A percentile compares a stretch with the other conserved stretches of the same genome.
These are phyloP conservation scores for Lasiosphaeria ovina DNA, from an alignment of 495 filamentous ascomycete genomes.

Conservation along the genomic window DNA sequence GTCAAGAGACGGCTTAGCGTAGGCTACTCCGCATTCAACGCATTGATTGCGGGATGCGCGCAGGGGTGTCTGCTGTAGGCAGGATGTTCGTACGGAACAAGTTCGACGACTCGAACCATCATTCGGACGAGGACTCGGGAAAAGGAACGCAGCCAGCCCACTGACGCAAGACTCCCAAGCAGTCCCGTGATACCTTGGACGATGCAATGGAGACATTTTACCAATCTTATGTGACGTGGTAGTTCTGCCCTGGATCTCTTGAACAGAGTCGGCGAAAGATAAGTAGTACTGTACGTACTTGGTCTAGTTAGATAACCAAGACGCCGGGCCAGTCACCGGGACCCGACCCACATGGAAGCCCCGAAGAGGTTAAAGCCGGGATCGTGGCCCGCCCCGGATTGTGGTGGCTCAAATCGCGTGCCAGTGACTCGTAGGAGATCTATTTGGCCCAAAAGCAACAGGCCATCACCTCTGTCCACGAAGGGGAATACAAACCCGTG, in stretches of 20 bases:
- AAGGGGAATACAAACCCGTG: no score
- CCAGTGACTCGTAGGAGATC: not conserved
- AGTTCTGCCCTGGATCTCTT: not conserved
- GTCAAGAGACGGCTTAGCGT: constrained; percentile 13
- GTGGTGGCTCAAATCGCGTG: not conserved
- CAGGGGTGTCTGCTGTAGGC: constrained; percentile 26
- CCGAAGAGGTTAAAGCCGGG: not conserved
- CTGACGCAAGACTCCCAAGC: constrained; percentile 17
- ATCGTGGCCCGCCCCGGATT: not conserved
- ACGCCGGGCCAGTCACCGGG: constrained; percentile 2
- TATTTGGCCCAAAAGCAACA: not conserved
- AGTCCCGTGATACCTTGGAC: constrained; percentile 24
- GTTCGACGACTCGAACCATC: constrained; percentile 7
- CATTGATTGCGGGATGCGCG: constrained; percentile 27
- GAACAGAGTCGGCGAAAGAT: not conserved
- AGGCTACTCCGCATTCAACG: constrained; percentile 26
- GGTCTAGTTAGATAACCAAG: not conserved
- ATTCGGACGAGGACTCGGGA: constrained; percentile 6
- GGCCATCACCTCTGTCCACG: no score
- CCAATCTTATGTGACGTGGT: constrained; percentile 13
- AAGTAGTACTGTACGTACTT: not conserved
- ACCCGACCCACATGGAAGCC: not conserved
- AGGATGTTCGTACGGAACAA: constrained; percentile 14
- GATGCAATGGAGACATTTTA: constrained; percentile 12
- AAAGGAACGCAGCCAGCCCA: constrained; percentile 14